A percentile compares a stretch with the other conserved stretches of the same genome.
These are phyloP conservation scores for Helicostylum pulchrum DNA, from an alignment of 192 early-diverging fungal species.

Conservation along the genomic window DNA sequence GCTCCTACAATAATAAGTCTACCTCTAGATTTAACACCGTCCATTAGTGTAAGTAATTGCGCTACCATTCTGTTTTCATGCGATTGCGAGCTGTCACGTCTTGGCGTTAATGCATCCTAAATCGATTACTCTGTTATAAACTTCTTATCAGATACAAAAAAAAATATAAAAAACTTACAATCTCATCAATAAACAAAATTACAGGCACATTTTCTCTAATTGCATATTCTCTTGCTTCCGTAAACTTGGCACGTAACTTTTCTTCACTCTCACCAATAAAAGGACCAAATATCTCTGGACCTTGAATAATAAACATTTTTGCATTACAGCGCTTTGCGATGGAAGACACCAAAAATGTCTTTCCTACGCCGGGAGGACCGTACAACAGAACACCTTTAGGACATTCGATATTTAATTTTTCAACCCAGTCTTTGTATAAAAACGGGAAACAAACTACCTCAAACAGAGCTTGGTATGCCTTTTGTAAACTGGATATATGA, in stretches of 20 bases:
- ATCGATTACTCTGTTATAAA: slow-evolving; percentile 12
- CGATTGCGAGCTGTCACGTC: slow-evolving; percentile 52
- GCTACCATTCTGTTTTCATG: slow-evolving; percentile 81
- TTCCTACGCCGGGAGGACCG: slow-evolving; percentile 95
- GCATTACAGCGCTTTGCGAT: slow-evolving; percentile 65
- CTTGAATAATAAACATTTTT: slow-evolving; percentile 73
- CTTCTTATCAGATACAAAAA: neutral
- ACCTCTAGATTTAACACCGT: slow-evolving; percentile 65
- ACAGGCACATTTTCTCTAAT: slow-evolving; percentile 40
- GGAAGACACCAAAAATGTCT: slow-evolving; percentile 78
- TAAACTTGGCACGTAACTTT: slow-evolving; percentile 67
- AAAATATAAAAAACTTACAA: slow-evolving; percentile 49
- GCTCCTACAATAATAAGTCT: slow-evolving; percentile 79
- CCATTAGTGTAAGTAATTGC: slow-evolving; percentile 88
- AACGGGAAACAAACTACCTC: slow-evolving; percentile 81
- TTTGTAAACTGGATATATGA: slow-evolving; percentile 56
- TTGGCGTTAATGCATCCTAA: slow-evolving; percentile 75
- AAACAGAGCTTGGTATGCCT: slow-evolving; percentile 66
- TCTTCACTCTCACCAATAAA: slow-evolving; percentile 89
- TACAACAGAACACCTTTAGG: slow-evolving; percentile 87
- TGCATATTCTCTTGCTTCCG: slow-evolving; percentile 47
- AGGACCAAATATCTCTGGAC: slow-evolving; percentile 80
- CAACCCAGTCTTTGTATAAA: slow-evolving; percentile 57
- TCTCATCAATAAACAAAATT: slow-evolving; percentile 97
- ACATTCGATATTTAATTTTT: slow-evolving; percentile 67